These are phyloP conservation scores for Mimosa bimucronata DNA, from an alignment of 306 rosid species.

Conservation along the genomic window DNA sequence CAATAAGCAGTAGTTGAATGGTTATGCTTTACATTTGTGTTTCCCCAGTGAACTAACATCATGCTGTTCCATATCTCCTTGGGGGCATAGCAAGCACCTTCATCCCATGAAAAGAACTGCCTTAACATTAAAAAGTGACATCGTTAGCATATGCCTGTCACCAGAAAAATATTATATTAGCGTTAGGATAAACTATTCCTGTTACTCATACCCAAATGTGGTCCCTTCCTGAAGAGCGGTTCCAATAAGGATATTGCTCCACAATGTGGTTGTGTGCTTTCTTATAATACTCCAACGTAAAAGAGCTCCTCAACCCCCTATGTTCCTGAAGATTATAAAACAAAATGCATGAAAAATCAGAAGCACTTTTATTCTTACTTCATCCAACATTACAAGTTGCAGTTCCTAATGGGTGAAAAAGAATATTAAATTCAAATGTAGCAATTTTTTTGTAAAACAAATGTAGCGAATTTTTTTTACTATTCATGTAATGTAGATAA, in stretches of 20 bases:
- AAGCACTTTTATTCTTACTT: conserved; percentile 14
- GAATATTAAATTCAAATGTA: conserved; percentile 19
- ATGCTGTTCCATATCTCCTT: conserved; percentile 99
- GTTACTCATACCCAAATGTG: conserved; percentile 83
- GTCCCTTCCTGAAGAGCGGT: conserved; percentile 90
- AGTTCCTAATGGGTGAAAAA: conserved; percentile 24
- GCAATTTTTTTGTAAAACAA: conserved; percentile 5
- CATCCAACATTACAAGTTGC: conserved; percentile 9
- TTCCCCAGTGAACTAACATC: conserved; percentile 99
- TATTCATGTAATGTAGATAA: neutral
- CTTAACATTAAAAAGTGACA: conserved; percentile 50
- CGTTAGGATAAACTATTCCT: conserved; percentile 30
- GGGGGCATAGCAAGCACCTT: conserved; percentile 99
- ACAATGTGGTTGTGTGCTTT: conserved; percentile 74
- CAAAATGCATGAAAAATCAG: conserved; percentile 15
- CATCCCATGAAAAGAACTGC: conserved; percentile 99
- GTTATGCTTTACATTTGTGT: conserved; percentile 86
- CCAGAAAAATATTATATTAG: conserved; percentile 21
- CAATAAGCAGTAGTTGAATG: conserved; percentile 96
- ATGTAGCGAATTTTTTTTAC: conserved; percentile 19
- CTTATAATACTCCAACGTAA: conserved; percentile 85
- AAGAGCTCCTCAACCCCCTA: conserved; percentile 88
- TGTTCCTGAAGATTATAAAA: conserved; percentile 61
- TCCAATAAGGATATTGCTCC: conserved; percentile 83
- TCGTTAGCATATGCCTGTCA: conserved; percentile 43